These are phyloP conservation scores for Pythium coloratum DNA, from an alignment of 352 stramenopile species.

Conservation along the genomic window DNA sequence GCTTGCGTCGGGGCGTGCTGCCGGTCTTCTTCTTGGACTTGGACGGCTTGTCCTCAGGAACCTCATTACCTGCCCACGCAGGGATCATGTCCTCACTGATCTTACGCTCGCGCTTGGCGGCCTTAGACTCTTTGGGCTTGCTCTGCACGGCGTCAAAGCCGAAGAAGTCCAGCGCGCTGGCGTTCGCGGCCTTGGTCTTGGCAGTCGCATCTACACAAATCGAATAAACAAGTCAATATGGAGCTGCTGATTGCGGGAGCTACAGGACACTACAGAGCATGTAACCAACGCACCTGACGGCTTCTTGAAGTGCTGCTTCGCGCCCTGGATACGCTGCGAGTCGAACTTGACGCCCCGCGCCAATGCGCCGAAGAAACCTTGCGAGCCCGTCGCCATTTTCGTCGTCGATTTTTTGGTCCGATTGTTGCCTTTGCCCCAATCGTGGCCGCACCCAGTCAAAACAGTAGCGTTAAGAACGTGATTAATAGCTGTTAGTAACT, in stretches of 20 bases:
- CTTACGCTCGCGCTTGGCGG: slow-evolving; percentile 41
- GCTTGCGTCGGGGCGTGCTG: slow-evolving; percentile 77
- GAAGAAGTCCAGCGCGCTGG: slow-evolving; percentile 79
- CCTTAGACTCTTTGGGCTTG: slow-evolving; percentile 8
- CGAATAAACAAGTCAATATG: slow-evolving; percentile 9
- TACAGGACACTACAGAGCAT: slow-evolving; percentile 17
- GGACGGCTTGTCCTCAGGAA: neutral
- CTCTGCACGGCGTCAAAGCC: slow-evolving; percentile 49
- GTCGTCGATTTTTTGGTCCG: neutral
- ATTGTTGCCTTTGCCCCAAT: neutral
- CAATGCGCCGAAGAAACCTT: slow-evolving; percentile 68
- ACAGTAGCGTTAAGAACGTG: slow-evolving; percentile 11
- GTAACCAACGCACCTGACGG: slow-evolving; percentile 24
- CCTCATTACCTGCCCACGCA: slow-evolving; percentile 57
- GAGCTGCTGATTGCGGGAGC: slow-evolving; percentile 1
- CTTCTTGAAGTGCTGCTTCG: slow-evolving; percentile 67
- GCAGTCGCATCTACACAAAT: slow-evolving; percentile 14
- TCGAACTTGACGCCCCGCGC: slow-evolving; percentile 73
- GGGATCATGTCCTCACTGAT: slow-evolving; percentile 75
- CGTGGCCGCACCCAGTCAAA: slow-evolving; percentile 18
- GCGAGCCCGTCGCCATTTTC: slow-evolving; percentile 44
- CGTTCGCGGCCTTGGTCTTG: slow-evolving; percentile 28
- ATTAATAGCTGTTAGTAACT: neutral
- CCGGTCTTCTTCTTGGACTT: slow-evolving; percentile 50
- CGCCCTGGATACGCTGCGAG: slow-evolving; percentile 48